Conservation (phyloP, 306 rosid species). For the Sophora flavescens region DNA sequence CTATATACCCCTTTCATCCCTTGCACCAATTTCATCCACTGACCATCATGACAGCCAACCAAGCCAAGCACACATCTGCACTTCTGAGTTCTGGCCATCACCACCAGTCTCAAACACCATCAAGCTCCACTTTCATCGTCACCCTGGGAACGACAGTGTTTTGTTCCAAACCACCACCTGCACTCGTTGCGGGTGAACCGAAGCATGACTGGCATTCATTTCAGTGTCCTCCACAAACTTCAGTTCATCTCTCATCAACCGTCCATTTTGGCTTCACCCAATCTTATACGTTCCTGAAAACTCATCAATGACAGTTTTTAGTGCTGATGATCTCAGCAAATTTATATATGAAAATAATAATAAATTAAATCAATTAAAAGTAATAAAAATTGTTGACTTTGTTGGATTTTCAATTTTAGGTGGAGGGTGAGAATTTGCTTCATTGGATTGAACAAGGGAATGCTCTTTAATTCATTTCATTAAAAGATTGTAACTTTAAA, state of each 20-base stretch:
- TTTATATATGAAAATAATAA: background rate
- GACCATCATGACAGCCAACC: too few species aligned
- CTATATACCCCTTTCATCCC: too few species aligned
- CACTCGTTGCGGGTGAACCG: conserved; percentile 59
- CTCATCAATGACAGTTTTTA: conserved; percentile 4
- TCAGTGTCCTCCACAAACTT: conserved; percentile 48
- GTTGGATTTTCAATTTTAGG: background rate
- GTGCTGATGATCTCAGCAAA: conserved; percentile 1
- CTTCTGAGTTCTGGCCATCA: too few species aligned
- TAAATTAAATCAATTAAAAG: background rate
- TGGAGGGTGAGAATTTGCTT: conserved; percentile 17
- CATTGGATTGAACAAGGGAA: background rate
- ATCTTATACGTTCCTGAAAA: conserved; percentile 14
- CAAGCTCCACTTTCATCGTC: too few species aligned
- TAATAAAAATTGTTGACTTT: conserved; percentile 20
- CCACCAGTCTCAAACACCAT: too few species aligned
- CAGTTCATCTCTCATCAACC: conserved; percentile 49
- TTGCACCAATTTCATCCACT: too few species aligned
- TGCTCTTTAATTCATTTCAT: conserved; percentile 3
- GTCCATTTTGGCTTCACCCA: conserved; percentile 32
- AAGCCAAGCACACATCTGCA: too few species aligned
- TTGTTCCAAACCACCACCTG: too few species aligned
- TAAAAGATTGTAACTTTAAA: conserved; percentile 32
- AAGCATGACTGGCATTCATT: conserved; percentile 87
- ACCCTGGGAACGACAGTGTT: too few species aligned